Base-by-base conservation (phyloP, 768 basidiomycete genomes). In the Tylopilus intermedius region DNA sequence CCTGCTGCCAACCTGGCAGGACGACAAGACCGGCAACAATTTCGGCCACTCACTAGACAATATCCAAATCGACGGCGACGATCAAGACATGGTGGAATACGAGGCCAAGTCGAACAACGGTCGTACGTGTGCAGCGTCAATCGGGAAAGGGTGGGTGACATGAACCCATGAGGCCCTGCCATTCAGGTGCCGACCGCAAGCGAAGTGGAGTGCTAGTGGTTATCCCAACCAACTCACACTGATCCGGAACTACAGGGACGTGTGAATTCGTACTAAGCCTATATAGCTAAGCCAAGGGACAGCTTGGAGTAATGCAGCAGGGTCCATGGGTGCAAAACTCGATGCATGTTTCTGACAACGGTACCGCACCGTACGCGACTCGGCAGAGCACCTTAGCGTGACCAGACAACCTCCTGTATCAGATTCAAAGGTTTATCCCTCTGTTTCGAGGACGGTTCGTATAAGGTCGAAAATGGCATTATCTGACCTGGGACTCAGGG, bases 21-120 rank as follows among this genome's bases (percentile, higher is more conserved):
- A 18, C 41, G 30, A 33, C 44, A 15, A 47, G 27, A 32, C 49
- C 53, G 50, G 45, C 22, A 37, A 48, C 49, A 33, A 54, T 47
- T 38, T 49, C 50, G 50, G 50, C 42, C 50, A 32, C 46, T 53
- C 51, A 58, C 45, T 32, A 14, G 26, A 18, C 35, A 37, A 37
- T 18, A 8, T 8, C 37, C 37, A 6, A 38, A 18, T 38, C n/a
- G 37, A 38, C 37, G 15, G 37, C 7, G 13, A 38, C n/a, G 11
- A 38, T 38, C n/a, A 3, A 38, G 29, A 29, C 29, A n/a, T n/a
- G 24, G 29, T 9, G 18, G 37, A n/a, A 38, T 3, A 7, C n/a
- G 29, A n/a, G 9, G 27, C 33, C 8, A 11, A 29, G 37, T 46
- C 18, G 9, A 44, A 38, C 33, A 35, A 45, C 42, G 9, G n/a